Conservation (phyloP, 2,329 filamentous ascomycete species). For the Penicillium sp. region DNA sequence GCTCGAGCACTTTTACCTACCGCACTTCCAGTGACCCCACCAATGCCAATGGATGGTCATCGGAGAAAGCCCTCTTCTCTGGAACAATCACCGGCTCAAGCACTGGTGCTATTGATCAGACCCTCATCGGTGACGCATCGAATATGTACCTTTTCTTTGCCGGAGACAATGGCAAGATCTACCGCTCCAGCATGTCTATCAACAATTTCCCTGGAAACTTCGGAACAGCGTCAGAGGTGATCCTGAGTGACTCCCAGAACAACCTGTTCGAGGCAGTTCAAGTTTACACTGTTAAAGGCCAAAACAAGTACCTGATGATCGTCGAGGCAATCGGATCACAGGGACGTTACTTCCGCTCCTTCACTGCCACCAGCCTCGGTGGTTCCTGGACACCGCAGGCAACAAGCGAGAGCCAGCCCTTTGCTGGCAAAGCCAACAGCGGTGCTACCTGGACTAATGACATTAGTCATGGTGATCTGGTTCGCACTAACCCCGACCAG, state of each 20-base stretch:
- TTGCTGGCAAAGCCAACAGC: too few relatives aligned
- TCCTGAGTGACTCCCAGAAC: constrained; percentile 54
- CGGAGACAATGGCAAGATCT: constrained; percentile 66
- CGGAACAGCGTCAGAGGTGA: constrained; percentile 49
- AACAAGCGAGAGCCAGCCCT: too few relatives aligned
- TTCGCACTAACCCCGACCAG: too few relatives aligned
- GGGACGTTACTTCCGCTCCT: too few relatives aligned
- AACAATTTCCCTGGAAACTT: constrained; percentile 62
- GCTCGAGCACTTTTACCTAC: constrained; percentile 59
- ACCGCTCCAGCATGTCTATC: constrained; percentile 63
- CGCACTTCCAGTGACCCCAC: constrained; percentile 58
- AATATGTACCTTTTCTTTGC: constrained; percentile 69
- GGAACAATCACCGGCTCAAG: constrained; percentile 52
- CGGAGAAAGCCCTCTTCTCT: constrained; percentile 55
- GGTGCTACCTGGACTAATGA: too few relatives aligned
- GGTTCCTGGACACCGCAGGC: too few relatives aligned
- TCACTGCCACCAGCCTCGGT: too few relatives aligned
- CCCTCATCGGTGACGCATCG: constrained; percentile 59
- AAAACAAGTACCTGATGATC: constrained; percentile 49
- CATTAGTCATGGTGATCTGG: too few relatives aligned
- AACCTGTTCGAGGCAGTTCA: constrained; percentile 66
- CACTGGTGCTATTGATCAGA: constrained; percentile 62
- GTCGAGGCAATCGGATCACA: not conserved
- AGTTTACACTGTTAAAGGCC: constrained; percentile 60
- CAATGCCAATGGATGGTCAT: constrained; percentile 58